A percentile compares a stretch with the other conserved stretches of the same genome.
phyloP scores from a whole-genome alignment of 495 filamentous ascomycete species.

The Rhypophila decipiens region DNA sequence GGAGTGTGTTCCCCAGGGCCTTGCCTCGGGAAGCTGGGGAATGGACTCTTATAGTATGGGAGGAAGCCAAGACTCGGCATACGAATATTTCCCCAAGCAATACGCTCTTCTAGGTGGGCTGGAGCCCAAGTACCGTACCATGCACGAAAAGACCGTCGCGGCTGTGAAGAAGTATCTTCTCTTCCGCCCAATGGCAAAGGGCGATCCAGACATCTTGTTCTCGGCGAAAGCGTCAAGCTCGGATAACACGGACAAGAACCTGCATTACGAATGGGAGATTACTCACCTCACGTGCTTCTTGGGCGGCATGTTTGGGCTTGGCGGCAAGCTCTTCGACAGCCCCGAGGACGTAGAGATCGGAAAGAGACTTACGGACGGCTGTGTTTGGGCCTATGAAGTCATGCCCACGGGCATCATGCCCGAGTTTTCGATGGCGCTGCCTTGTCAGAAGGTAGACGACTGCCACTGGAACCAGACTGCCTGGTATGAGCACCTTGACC shows the following conservation, averaged over 20 bases:
- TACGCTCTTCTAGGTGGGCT: conserved; percentile 74
- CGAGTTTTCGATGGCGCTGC: conserved; percentile 59
- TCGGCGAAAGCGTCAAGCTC: conserved; percentile 43
- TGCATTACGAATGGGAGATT: conserved; percentile 50
- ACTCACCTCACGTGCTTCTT: conserved; percentile 84
- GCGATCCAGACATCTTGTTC: conserved; percentile 71
- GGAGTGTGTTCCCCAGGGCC: conserved; percentile 50
- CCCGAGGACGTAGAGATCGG: conserved; percentile 76
- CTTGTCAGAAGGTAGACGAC: conserved; percentile 56
- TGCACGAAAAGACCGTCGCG: conserved; percentile 71
- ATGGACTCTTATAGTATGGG: conserved; percentile 53
- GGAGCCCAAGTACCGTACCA: conserved; percentile 68
- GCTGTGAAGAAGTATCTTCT: conserved; percentile 69
- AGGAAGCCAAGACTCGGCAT: conserved; percentile 81
- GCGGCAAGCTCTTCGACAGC: conserved; percentile 77
- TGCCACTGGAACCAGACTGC: conserved; percentile 74
- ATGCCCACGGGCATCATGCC: conserved; percentile 88
- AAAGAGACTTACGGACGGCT: conserved; percentile 79
- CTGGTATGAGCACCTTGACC: conserved; percentile 55
- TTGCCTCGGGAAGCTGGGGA: conserved; percentile 34
- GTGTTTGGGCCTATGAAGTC: conserved; percentile 85
- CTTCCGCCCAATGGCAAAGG: conserved; percentile 77
- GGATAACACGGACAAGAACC: conserved; percentile 32
- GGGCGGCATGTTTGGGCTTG: conserved; percentile 90
- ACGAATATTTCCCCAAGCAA: conserved; percentile 91